These are phyloP conservation scores for Syzygium aqueum DNA, from an alignment of 345 rosid species.

Conservation along the genomic window DNA sequence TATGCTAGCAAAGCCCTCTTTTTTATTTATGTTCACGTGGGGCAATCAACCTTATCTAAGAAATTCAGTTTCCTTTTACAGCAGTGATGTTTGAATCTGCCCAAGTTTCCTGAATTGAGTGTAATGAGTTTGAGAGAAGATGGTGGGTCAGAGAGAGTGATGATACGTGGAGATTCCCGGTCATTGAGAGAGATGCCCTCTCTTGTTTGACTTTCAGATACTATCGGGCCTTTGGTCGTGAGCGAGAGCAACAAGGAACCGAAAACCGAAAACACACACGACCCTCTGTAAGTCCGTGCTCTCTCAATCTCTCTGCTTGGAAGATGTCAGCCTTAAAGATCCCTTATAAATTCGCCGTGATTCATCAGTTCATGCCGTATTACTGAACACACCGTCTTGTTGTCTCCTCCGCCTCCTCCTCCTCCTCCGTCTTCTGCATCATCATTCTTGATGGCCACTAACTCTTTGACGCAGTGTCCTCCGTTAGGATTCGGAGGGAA, in stretches of 20 bases:
- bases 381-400: neutral
- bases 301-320: neutral
- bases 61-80: neutral
- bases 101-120: neutral
- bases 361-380: neutral
- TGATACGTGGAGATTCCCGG: neutral
- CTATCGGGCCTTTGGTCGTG: neutral
- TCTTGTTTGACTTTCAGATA: neutral
- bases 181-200: neutral
- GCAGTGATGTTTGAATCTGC: neutral
- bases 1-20: neutral
- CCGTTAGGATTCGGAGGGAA: slow-evolving; percentile 65
- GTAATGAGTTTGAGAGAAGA: neutral
- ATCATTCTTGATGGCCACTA: neutral
- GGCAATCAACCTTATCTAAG: neutral
- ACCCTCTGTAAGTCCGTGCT: neutral
- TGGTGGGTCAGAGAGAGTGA: neutral
- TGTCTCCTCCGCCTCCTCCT: neutral
- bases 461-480: slow-evolving; percentile 34
- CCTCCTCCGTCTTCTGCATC: neutral
- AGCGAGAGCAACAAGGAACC: neutral
- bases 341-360: neutral
- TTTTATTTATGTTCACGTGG: neutral
- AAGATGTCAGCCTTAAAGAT: neutral
- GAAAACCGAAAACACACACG: neutral